Conservation (phyloP, 106 monocot genomes). For the Dendrobium huoshanense region DNA sequence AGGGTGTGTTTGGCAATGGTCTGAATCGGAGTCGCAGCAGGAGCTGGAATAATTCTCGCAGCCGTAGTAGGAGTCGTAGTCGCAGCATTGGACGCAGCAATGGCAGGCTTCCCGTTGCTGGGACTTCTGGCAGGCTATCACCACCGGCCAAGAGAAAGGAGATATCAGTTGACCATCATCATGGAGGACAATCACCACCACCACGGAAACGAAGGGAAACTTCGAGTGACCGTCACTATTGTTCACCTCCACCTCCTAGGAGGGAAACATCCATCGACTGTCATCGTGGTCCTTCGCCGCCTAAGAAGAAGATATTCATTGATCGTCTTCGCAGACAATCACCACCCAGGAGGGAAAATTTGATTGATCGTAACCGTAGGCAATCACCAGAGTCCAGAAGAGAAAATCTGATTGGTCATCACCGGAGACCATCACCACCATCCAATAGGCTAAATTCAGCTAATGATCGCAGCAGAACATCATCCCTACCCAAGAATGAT, state of each 20-base stretch:
- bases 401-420: neutral
- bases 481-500: neutral
- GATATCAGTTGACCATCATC: neutral
- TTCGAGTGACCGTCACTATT: neutral
- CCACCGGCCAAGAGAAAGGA: constrained; percentile 9
- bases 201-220: constrained; percentile 4
- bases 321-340: neutral
- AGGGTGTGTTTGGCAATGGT: neutral
- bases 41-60: constrained; percentile 5
- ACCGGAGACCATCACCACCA: neutral
- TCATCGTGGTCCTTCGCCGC: neutral
- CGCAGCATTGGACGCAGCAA: constrained; percentile 4
- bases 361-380: neutral
- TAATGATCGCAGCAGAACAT: neutral
- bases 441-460: neutral
- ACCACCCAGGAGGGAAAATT: constrained; percentile 7
- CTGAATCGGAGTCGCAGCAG: constrained; percentile 16
- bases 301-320: neutral
- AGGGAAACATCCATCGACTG: constrained; percentile 3
- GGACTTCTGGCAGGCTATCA: neutral
- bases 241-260: neutral
- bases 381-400: neutral
- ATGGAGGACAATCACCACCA: neutral
- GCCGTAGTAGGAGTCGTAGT: constrained; percentile 24
- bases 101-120: neutral